A percentile compares a stretch with the other conserved stretches of the same genome.
Conservation (phyloP, 1,139 yeast genomes). For the Suhomyces atakaporum region DNA sequence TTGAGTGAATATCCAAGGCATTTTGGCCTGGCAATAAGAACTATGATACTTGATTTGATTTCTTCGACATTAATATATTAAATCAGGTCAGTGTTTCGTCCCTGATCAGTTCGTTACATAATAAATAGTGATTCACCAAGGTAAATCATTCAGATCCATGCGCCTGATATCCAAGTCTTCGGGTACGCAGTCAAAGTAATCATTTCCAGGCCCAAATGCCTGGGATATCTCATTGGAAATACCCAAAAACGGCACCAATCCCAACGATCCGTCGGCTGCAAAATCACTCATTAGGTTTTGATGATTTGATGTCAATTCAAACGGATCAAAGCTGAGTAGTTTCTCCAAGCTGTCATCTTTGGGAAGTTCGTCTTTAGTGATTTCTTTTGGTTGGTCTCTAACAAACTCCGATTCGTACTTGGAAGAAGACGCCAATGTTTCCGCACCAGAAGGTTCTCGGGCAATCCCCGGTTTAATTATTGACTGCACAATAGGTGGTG, state of each 20-base stretch:
- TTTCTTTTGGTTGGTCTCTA: too few species aligned
- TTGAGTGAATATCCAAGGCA: too few species aligned
- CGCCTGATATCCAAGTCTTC: not conserved
- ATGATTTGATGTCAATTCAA: constrained; percentile 37
- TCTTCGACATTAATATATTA: too few species aligned
- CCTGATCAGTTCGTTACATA: too few species aligned
- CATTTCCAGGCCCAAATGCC: not conserved
- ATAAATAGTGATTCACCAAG: too few species aligned
- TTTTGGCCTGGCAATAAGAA: too few species aligned
- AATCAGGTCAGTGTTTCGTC: too few species aligned
- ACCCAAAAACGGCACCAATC: constrained; percentile 59
- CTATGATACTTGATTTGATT: too few species aligned
- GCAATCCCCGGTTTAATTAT: constrained; percentile 23
- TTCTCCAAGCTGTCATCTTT: constrained; percentile 24
- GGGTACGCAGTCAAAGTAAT: not conserved
- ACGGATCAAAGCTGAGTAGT: constrained; percentile 44
- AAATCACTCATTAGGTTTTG: constrained; percentile 51
- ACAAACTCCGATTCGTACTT: too few species aligned
- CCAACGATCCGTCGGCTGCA: constrained; percentile 70
- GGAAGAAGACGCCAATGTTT: constrained; percentile 7
- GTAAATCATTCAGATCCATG: not conserved
- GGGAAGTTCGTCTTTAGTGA: too few species aligned
- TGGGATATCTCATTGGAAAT: constrained; percentile 16
- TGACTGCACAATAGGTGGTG: constrained; percentile 12
- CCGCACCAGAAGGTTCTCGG: constrained; percentile 9